Base-by-base conservation (phyloP, 192 early-diverging fungal species). In the Chytriomyces hyalinus region DNA sequence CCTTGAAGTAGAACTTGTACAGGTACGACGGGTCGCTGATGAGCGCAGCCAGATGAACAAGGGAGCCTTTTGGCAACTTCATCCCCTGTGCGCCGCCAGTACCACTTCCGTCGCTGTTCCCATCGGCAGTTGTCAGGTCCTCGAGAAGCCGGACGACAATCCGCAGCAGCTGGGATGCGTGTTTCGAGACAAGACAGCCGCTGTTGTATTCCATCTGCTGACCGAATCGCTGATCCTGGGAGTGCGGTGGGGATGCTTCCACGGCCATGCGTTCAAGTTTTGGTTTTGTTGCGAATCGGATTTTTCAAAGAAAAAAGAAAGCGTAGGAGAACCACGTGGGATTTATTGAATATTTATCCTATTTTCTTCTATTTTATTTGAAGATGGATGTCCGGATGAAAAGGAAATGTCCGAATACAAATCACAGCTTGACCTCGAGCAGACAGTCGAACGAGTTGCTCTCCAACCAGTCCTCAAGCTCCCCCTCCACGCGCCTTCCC, bases 1-100 rank as follows among this genome's bases (percentile, higher is more conserved):
- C 50, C 71, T 86, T 83, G 67, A 82, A 81, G 49, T 36, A 48
- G 60, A 83, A 86, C 28, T 80, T 45, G 57, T 65, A 80, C 47
- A 85, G 71, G 5, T 83, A 67, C 7, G 80, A 70, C 73, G 63
- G 70, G 22, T 81, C 64, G 22, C 44, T 22, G 46, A 75, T n/a
- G 17, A 64, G 46, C 13, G 61, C 66, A 22, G 45, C 66, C 22
- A 48, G 11, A 22, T 67, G 66, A 28, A 46, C 36, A 15, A 67
- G 66, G 8, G 66, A 28, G 15, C 66, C 66, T 11, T 13, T 13
- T 7, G n/a, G 62, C 62, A 11, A 6, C 11, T 64, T 64, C 24
- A 36, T 11, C 20, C 36, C 62, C 20, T 2, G 53, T 20, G 53
- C 53, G 13, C 15, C 53, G 5, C 2, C 13, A 57, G 20, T 3